Base-by-base conservation (phyloP, 176 grass and related monocot genomes). In the Eragrostis curvula region DNA sequence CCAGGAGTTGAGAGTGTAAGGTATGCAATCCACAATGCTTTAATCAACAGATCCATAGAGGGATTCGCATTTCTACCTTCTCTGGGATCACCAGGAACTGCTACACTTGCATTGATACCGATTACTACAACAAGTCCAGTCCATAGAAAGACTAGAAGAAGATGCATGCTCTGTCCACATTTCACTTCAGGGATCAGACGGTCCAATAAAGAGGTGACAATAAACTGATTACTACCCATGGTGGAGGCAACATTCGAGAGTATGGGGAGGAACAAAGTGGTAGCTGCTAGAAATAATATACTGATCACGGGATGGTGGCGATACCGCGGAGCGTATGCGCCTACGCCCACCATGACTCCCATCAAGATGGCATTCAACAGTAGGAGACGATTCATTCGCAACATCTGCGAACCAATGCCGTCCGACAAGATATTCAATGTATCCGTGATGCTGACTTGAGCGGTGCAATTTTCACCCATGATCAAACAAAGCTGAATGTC, bases 21-120 rank as follows among this genome's bases (percentile, higher is more conserved):
- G 71, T 83, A 83, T 6, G 13, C 24, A 7, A 44, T 44, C 60
- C 81, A 83, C 0, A 75, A 8, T 20, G 81, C 70, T 44, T 83
- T n/a, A 2, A 75, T 29, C 5, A 75, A 3, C 23, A 66, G 59
- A 7, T 43, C n/a, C 0, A 10, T 44, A 7, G 71, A 16, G 3
- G 47, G 81, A 0, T 9, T 59, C 5, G 43, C 66, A 59, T 40
- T n/a, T 41, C 71, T 36, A 45, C 71, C 71, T 47, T 83, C 70
- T 75, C 36, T 82, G 4, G 28, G 21, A 66, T 66, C 70, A 18
- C 7, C 16, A 6, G 71, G 46, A 2, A 83, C 70, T 60, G 63
- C 5, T 40, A 23, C 8, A 16, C n/a, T 73, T 1, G 24, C 72
- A 13, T 17, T 72, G 75, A 71, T 49, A 15, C 30, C 29, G 3